Evolutionary conservation across 306 rosid genomes (phyloP), one percentile per base, ranked within the genome.

Genomic region (Mimosa pudica): DNA sequence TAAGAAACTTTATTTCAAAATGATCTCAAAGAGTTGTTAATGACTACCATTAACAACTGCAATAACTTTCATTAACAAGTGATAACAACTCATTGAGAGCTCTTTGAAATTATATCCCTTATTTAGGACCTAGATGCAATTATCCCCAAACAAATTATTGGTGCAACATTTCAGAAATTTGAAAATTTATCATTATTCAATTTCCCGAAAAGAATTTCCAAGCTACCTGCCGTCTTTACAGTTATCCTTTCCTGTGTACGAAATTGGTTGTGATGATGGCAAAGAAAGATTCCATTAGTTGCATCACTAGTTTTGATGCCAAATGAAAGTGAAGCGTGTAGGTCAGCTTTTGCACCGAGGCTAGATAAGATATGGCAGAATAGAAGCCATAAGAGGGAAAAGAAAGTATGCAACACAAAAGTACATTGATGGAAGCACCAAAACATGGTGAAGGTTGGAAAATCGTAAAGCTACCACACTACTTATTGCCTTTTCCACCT

Each of bases 391-490:
- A 16, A n/a, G 35, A 45, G 74, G 78, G 68, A 85, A 52, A 77
- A 80, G 67, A 84, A 60, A 4, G 45, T 73, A 77, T 2, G 74
- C 67, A 58, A 60, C 83, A 58, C 24, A 58, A 74, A 78, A 78
- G 87, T 49, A 63, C 65, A 47, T 20, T 13, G 79, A 70, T 55
- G 79, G 71, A 47, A 66, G 80, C 62, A 78, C 20, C 75, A 62
- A 58, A 66, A 72, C 81, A 79, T 77, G 79, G 60, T 18, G 78
- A 44, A 76, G 88, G 68, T 86, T 81, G 87, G 87, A 83, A 84
- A 88, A 85, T 86, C 94, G 86, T 86, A 85, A 92, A 88, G 97
- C 86, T 73, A 83, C 57, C 77, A 79, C 77, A 79, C 78, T 66
- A 74, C 75, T 52, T 73, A 76, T 61, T 73, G 68, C 76, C 73